Evolutionary conservation across 1,284 basidiomycete genomes (phyloP), one percentile per base, ranked within the genome.

Genomic region (Hemileia vastatrix): DNA sequence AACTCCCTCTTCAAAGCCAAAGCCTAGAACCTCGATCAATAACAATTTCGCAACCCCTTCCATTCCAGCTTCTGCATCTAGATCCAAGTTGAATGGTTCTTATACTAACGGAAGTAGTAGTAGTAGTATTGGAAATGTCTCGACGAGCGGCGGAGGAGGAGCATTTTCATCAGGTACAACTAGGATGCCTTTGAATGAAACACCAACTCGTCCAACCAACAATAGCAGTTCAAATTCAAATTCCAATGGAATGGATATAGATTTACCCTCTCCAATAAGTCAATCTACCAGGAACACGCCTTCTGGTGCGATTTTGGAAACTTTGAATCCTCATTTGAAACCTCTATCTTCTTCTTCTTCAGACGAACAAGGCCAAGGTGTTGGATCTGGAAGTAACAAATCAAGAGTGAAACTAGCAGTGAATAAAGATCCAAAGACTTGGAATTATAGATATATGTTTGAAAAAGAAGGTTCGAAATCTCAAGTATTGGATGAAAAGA

Each of bases 381-480:
- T n/a, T n/a, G n/a, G n/a, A n/a, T n/a, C n/a, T n/a, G n/a, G n/a
- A n/a, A n/a, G n/a, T n/a, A n/a, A n/a, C n/a, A n/a, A n/a, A n/a
- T n/a, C n/a, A n/a, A n/a, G n/a, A n/a, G n/a, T n/a, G n/a, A n/a
- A n/a, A n/a, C n/a, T n/a, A n/a, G n/a, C n/a, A n/a, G n/a, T n/a
- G n/a, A n/a, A n/a, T n/a, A n/a, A 4, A 47, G 23, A 18, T 36
- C 27, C 63, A 21, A 6, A 40, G 18, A 36, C 47, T 19, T 57
- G 32, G 45, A 24, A 61, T 54, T 31, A 92, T 78, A 83, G 87
- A 32, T 95, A 95, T 76, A 93, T 94, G 90, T 90, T 88, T 72
- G 90, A 94, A 76, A 90, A 89, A 77, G 80, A 87, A 18, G 83
- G 83, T 0, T 86, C 88, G 70, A 80, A 90, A 43, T 86, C 88